A percentile compares a stretch with the other conserved stretches of the same genome.
phyloP scores from a whole-genome alignment of 768 basidiomycete genomes.

The Suillus paluster region DNA sequence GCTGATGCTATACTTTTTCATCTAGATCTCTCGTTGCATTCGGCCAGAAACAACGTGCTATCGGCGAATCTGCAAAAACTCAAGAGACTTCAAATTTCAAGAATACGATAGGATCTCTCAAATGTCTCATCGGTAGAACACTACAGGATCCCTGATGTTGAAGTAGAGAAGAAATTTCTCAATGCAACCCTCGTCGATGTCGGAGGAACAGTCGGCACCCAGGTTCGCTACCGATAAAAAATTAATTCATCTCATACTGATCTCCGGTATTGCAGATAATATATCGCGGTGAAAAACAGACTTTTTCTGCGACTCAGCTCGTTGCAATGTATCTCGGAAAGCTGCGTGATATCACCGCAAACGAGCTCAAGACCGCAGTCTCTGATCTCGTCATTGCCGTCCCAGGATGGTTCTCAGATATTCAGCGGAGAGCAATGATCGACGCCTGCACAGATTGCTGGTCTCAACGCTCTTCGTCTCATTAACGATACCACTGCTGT shows the following conservation, averaged over 20 bases:
- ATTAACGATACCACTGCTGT: slow-evolving; percentile 97
- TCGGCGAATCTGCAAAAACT: slow-evolving; percentile 96
- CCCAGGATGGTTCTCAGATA: slow-evolving; percentile 96
- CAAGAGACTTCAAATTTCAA: slow-evolving; percentile 98
- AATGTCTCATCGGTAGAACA: slow-evolving; percentile 87
- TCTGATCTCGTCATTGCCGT: slow-evolving; percentile 95
- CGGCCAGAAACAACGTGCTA: slow-evolving; percentile 85
- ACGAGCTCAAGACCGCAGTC: slow-evolving; percentile 85
- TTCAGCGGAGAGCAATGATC: slow-evolving; percentile 87
- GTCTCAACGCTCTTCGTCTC: slow-evolving; percentile 89
- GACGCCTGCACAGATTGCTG: slow-evolving; percentile 90
- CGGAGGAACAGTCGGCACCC: slow-evolving; percentile 78
- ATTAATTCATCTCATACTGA: slow-evolving; percentile 17
- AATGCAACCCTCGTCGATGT: slow-evolving; percentile 87
- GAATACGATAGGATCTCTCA: slow-evolving; percentile 94
- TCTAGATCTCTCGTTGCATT: slow-evolving; percentile 92
- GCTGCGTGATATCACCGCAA: slow-evolving; percentile 83
- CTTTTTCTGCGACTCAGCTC: slow-evolving; percentile 89
- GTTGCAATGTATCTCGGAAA: slow-evolving; percentile 91
- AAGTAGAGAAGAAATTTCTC: slow-evolving; percentile 89
- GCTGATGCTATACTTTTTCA: slow-evolving; percentile 12
- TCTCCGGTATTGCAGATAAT: slow-evolving; percentile 60
- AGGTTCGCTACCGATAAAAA: slow-evolving; percentile 52
- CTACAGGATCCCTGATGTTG: slow-evolving; percentile 80
- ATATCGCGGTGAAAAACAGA: slow-evolving; percentile 81